These are phyloP conservation scores for Malus hybrid DNA, from an alignment of 331 rosid species.

Conservation along the genomic window DNA sequence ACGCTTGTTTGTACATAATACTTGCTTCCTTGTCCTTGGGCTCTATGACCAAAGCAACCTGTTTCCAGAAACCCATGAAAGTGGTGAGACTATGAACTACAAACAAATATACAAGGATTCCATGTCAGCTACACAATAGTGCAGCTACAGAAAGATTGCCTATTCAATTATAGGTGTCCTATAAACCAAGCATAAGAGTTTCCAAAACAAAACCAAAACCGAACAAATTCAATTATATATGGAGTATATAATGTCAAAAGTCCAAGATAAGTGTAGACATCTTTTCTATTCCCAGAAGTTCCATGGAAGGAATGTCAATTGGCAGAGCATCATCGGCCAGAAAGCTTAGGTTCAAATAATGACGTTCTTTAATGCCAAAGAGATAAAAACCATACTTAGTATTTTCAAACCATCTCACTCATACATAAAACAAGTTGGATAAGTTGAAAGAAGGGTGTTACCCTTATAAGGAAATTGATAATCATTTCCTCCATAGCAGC, in stretches of 20 bases:
- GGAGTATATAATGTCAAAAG: not conserved
- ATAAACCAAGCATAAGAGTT: not conserved
- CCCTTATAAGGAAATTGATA: conserved; percentile 92
- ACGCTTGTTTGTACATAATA: conserved; percentile 91
- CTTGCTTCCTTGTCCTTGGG: conserved; percentile 98
- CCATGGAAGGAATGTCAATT: not conserved
- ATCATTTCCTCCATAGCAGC: conserved; percentile 99
- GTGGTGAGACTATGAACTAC: not conserved
- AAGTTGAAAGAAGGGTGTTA: conserved; percentile 35
- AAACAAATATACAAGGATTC: not conserved
- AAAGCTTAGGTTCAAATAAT: conserved; percentile 1
- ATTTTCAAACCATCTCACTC: conserved; percentile 11
- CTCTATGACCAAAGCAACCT: conserved; percentile 98
- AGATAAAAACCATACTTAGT: not conserved
- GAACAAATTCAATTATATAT: not conserved
- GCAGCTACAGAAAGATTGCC: not conserved
- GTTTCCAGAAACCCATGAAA: conserved; percentile 21
- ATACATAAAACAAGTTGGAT: conserved; percentile 2
- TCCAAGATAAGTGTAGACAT: not conserved
- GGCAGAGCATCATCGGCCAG: conserved; percentile 2
- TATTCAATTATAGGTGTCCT: not conserved
- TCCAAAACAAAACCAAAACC: not conserved
- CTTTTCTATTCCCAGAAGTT: not conserved
- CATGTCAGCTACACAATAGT: not conserved
- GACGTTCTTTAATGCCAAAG: not conserved